Evolutionary conservation across 2,329 filamentous ascomycete species (phyloP), one percentile per base, ranked within the genome.

Genomic region (Phoma sp.): DNA sequence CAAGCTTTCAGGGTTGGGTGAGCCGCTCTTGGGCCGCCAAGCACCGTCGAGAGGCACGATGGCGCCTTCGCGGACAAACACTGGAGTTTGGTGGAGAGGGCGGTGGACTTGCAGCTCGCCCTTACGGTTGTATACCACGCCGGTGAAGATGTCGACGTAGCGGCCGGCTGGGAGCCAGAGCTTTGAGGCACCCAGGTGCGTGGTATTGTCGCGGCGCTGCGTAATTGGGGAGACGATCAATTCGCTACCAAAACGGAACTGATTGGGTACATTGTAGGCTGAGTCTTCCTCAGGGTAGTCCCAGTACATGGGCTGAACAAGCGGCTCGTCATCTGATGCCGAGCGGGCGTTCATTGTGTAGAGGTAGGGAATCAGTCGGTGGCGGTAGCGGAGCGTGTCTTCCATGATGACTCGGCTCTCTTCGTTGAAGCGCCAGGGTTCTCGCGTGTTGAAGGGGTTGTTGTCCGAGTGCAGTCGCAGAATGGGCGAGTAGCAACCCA

Each of bases 271-370:
- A 0, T 69, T 62, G 69, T 88, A 88, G 0, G 85, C 84, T 52
- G 82, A 80, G 0, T 83, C 78, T 0, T 69, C 64, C 1, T 79
- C 75, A 0, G 83, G 82, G 57, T 83, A 81, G 38, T 79, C 77
- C 85, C 85, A 88, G 74, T 88, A 88, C 75, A 88, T 77, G 0
- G 86, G 86, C 66, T 84, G 82, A 1, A 88, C 71, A 2, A 88
- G 69, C 0, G 85, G 85, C 44, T 82, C 76, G 37, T 78, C 78
- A 0, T 80, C 63, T 1, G 70, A 69, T 0, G 77, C 76, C 0
- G 78, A 78, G 9, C 74, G 70, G 1, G 79, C 76, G 56, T 85
- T 87, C 76, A 83, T 82, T 0, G 82, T 82, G 69, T 87, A 83
- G 2, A 88, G 72, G 57, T 85, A 88, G 0, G 86, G 85, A 24